A percentile compares a stretch with the other conserved stretches of the same genome.
phyloP scores from a whole-genome alignment of 2,329 filamentous ascomycete species.

The Lachnellula cervina region DNA sequence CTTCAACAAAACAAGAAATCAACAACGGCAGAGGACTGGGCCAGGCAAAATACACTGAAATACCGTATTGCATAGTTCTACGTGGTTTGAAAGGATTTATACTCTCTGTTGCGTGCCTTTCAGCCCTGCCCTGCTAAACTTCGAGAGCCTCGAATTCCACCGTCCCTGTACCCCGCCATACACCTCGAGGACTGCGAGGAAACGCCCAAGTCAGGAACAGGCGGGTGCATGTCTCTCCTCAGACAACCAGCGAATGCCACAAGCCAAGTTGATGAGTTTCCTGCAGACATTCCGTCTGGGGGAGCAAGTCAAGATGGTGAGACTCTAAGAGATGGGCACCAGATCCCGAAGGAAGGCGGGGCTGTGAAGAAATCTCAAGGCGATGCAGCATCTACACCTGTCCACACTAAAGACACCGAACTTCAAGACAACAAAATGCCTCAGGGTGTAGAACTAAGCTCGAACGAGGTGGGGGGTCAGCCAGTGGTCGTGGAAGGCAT shows the following conservation, averaged over 20 bases:
- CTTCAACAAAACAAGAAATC: not conserved
- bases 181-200: slow-evolving; percentile 7
- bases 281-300: slow-evolving; percentile 2
- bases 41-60: not conserved
- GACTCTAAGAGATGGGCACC: not conserved
- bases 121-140: not conserved
- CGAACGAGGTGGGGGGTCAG: not conserved
- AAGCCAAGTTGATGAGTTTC: slow-evolving; percentile 21
- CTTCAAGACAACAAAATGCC: not conserved
- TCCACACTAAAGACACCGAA: not conserved
- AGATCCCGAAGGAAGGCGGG: slow-evolving; percentile 3
- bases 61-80: not conserved
- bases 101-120: not conserved
- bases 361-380: slow-evolving; percentile 3
- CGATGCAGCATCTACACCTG: not conserved
- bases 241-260: slow-evolving; percentile 24
- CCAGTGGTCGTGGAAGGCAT: not conserved
- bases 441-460: not conserved
- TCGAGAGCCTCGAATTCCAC: slow-evolving; percentile 1
- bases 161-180: slow-evolving; percentile 30
- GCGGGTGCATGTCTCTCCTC: slow-evolving; percentile 32
- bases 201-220: slow-evolving; percentile 26
- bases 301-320: slow-evolving; percentile 3
- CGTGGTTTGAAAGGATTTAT: no score
- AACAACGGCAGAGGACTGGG: not conserved